Evolutionary conservation across 2,329 filamentous ascomycete genomes (phyloP), one percentile per base, ranked within the genome.

Genomic region (Fusarium sp.): DNA sequence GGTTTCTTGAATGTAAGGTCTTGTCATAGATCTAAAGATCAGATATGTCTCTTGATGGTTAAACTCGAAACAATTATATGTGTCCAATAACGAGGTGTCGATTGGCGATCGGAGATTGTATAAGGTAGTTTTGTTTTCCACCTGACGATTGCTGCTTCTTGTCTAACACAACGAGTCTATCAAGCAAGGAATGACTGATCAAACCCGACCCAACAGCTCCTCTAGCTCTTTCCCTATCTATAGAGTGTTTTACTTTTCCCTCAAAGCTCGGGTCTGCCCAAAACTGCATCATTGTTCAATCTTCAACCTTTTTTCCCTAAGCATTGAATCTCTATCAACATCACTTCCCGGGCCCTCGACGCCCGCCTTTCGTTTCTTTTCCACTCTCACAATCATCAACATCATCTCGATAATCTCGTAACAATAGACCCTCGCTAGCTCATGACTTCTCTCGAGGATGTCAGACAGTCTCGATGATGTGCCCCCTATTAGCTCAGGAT

Each of bases 401-500:
- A 39, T 44, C 58, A 54, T 61, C n/a, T 39, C 45, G 42, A 44
- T 51, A 49, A 22, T 60, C 39, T 31, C 31, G 49, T 54, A 54
- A 14, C 28, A 33, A 42, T 38, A 49, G 38, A 22, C 41, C 31
- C 52, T 51, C 45, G n/a, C 44, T 68, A 52, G 54, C 74, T 59
- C 66, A 79, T 81, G 80, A 73, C 35, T 70, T 49, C 58, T 41
- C 54, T 65, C 70, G 71, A 81, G 76, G 58, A 83, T 83, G 82
- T 81, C 73, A 75, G 61, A 62, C 75, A 65, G 70, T 60, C 74
- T 71, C 66, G 63, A 79, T 76, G 78, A 77, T 74, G 70, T 74
- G 63, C 67, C 77, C 73, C 63, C 75, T 58, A 66, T 88, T 18
- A 88, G 89, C 78, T 79, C 88, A 73, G 79, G 85, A 77, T 81